Evolutionary conservation across 768 basidiomycete genomes (phyloP).

Genomic region (Trametes gibbosa): DNA sequence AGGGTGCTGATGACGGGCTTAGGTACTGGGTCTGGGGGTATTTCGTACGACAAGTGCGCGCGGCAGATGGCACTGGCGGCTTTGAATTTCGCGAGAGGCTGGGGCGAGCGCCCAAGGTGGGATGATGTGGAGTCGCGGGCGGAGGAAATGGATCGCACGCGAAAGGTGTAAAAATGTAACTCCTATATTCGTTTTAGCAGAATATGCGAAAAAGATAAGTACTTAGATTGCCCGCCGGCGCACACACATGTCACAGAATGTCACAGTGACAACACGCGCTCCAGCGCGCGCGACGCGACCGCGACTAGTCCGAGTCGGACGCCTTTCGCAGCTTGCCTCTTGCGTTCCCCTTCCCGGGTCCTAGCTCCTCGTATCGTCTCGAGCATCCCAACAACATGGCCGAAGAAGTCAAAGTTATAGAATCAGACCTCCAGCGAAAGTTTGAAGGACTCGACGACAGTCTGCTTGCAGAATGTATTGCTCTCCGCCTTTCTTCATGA

Average conservation of each 20-base stretch:
- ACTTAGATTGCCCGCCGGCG: no score
- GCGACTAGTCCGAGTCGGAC: not conserved
- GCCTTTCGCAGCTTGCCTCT: not conserved
- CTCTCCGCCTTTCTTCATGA: not conserved
- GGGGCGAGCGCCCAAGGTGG: slow-evolving; percentile 18
- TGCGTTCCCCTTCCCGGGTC: not conserved
- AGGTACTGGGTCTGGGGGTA: slow-evolving; percentile 7
- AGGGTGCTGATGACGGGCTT: slow-evolving; percentile 22
- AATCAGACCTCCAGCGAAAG: slow-evolving; percentile 2
- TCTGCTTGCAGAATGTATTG: slow-evolving; percentile 45
- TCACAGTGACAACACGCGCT: slow-evolving; percentile 8
- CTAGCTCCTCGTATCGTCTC: not conserved
- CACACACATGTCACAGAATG: not conserved
- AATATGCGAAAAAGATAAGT: no score
- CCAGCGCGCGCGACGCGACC: slow-evolving; percentile 8
- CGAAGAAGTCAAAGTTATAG: not conserved
- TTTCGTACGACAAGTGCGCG: slow-evolving; percentile 13
- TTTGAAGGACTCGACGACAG: slow-evolving; percentile 11
- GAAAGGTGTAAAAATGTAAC: not conserved
- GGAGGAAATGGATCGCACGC: slow-evolving; percentile 11
- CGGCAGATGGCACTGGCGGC: slow-evolving; percentile 21
- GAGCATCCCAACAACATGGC: not conserved
- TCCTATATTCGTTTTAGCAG: no score
- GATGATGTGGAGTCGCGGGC: slow-evolving; percentile 6
- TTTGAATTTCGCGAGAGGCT: slow-evolving; percentile 15